Evolutionary conservation across 768 basidiomycete species (phyloP), one percentile per base, ranked within the genome.

Genomic region (Mycena epipterygia): DNA sequence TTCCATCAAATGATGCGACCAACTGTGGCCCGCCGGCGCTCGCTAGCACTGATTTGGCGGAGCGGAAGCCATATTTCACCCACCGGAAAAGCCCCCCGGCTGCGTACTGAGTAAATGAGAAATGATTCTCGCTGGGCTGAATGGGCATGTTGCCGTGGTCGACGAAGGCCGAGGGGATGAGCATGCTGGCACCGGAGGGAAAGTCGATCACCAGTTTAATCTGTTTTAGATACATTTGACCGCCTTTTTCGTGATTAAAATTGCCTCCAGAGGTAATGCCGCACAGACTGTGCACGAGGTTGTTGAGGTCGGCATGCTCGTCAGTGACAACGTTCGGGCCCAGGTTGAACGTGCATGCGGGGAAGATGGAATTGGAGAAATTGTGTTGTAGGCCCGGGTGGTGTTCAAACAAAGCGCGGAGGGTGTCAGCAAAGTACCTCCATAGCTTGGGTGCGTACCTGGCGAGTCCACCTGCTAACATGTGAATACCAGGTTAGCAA

Each of bases 41-140:
- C 0, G 62, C 62, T 5, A 64, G 27, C 11, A 64, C 11, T 3
- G 33, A 39, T 30, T 52, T 64, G 1, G 51, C 49, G 4, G 68
- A 39, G 16, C 42, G 33, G 25, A 60, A 72, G 65, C 76, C 75
- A 44, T 74, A 75, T 3, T 69, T 55, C 1, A 74, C 76, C 70
- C 73, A 76, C 0, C 76, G 67, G 42, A 75, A 67, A 1, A 77
- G 52, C 5, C 73, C 72, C 2, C 75, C 76, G 0, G 75, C 73
- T 1, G 65, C 61, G 60, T 75, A 77, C 39, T 76, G 75, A 2
- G 73, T 77, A 51, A 77, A 35, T 0, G 74, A 73, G 8, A 44
- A 55, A 1, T 73, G 60, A 2, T 70, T 71, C 13, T 68, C 68
- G n/a, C 67, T 67, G 1, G 55, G 46, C 23, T 56, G 27, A 23